Evolutionary conservation across 169 alveolate species (phyloP).

Genomic region (Eimeria maxima): DNA sequence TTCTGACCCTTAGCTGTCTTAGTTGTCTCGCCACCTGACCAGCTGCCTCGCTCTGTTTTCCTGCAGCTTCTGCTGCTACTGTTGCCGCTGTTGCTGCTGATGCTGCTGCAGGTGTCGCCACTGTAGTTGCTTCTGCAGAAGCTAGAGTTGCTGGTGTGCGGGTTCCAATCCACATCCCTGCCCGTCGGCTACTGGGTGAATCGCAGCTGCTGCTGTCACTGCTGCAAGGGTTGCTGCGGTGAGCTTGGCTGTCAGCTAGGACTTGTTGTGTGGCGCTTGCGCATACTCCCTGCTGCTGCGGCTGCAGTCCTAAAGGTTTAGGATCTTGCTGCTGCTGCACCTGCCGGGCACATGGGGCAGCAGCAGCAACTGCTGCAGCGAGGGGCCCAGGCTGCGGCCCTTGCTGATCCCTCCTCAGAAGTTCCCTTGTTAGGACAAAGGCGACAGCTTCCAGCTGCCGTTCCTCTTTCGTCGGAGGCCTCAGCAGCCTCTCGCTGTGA

Average conservation of each 20-base stretch:
- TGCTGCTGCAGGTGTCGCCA: constrained; percentile 32
- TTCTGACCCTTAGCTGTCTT: not conserved
- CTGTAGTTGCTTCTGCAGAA: not conserved
- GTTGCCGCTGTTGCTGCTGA: constrained; percentile 42
- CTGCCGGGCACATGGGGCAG: not conserved
- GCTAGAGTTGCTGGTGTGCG: not conserved
- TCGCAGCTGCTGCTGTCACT: constrained; percentile 53
- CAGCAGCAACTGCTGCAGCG: constrained; percentile 15
- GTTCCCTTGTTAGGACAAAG: constrained; percentile 24
- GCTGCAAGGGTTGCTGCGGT: constrained; percentile 20
- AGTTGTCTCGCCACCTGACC: not conserved
- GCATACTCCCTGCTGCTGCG: not conserved
- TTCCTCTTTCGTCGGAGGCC: not conserved
- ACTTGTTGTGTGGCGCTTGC: not conserved
- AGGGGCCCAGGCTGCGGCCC: constrained; percentile 61
- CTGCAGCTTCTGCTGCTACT: not conserved
- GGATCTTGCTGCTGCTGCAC: not conserved
- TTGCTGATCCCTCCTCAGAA: constrained; percentile 65
- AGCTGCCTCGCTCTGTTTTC: not conserved
- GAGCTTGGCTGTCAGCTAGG: not conserved
- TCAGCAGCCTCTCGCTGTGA: not conserved
- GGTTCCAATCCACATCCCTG: not conserved
- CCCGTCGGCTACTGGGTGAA: not conserved
- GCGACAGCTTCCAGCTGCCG: constrained; percentile 64
- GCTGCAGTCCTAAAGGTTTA: not conserved